Base-by-base conservation (phyloP, 192 early-diverging fungal species). In the Dimargaris xerosporica region DNA sequence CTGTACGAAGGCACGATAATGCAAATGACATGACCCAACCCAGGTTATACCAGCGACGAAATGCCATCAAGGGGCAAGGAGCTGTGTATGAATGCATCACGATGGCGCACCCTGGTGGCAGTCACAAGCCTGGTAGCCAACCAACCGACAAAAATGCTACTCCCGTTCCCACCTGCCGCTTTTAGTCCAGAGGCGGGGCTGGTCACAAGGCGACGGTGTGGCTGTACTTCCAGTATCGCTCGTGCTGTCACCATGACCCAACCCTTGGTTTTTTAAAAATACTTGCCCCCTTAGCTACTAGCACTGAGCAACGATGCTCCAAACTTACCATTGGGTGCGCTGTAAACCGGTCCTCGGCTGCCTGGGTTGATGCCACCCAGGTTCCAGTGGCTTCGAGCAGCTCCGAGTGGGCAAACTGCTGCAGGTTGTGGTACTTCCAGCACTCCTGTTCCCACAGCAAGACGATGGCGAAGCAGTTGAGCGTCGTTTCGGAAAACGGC, bases 341-440 rank as follows among this genome's bases (percentile, higher is more conserved):
- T 10, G 17, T 56, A 29, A 56, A 56, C 6, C 11, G 28, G 58
- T 30, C 39, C 19, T 60, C 58, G 39, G 58, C 58, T n/a, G 16
- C 58, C 7, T 41, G 34, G n/a, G 42, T 39, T 0, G n/a, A 52
- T 11, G 50, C 23, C 28, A 19, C 19, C 50, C 50, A 52, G 34
- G 34, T 7, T 7, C 34, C 34, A 39, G 34, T 39, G 34, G 34
- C 34, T 19, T 28, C 15, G 9, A 28, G n/a, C 1, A 52, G 50
- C 28, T 52, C 50, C n/a, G n/a, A 11, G 26, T 41, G 39, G 39
- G 13, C 13, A 44, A 60, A 60, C 31, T 60, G 39, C n/a, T 39
- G 26, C 4, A 60, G 42, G 43, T 60, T 60, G 58, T 60, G 58
- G 58, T 60, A 60, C 39, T n/a, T 41, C 58, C 58, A 60, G n/a